Evolutionary conservation across 805 yeast species (phyloP), one percentile per base, ranked within the genome.

Genomic region (Starmerella bombicola): DNA sequence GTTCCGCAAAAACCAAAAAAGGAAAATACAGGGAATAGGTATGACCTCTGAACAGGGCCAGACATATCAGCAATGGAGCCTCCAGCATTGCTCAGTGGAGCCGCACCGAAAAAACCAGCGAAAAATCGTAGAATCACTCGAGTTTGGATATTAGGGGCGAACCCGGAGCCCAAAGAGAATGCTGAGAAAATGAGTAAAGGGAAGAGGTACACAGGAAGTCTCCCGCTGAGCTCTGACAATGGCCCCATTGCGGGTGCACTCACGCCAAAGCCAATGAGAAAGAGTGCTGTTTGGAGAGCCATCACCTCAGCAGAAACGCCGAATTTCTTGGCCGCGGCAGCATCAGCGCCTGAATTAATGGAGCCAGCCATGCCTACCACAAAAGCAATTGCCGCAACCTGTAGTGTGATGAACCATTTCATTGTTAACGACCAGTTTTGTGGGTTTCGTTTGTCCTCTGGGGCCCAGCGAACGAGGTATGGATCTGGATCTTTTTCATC

Each of bases 21-120:
- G 12, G 46, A 33, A 26, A 41, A 44, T 23, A 33, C 29, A 5
- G 42, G 46, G 41, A 44, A 44, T 5, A 44, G 24, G 25, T 35
- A 42, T 12, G 43, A 17, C 3, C 48, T 33, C 34, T 42, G 41
- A n/a, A 70, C 69, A 21, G 76, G 73, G 19, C 67, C 70, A 76
- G 85, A 82, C 33, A 83, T 61, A 61, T 83, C 94, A 44, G 76
- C 65, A 46, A 83, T 73, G 9, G 88, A 35, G 7, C 46, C 47
- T 18, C 47, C 47, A 13, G 48, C 47, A 30, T 43, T 44, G 74
- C 50, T 93, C 91, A 43, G 84, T 82, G 17, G 84, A 3, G 91
- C 91, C 2, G 86, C 77, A 2, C 86, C 82, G 36, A 78, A 68
- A 19, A 76, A 66, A 1, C 93, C 94, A 18, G 80, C 67, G 55